Conservation (phyloP, 73 alveolate genomes). For the Paramecium tetraurelia region DNA sequence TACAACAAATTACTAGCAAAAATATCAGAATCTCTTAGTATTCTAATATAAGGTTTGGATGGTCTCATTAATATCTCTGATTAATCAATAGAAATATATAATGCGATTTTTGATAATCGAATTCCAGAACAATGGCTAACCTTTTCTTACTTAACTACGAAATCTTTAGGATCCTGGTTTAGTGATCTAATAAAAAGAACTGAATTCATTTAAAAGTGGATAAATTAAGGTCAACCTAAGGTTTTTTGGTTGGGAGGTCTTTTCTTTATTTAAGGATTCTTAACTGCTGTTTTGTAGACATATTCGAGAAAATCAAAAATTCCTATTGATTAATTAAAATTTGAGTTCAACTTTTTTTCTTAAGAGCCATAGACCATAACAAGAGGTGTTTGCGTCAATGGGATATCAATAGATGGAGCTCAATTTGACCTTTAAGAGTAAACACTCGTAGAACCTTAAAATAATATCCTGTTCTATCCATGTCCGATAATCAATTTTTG, state of each 20-base stretch:
- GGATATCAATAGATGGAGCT: conserved; percentile 30
- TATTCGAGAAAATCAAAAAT: conserved; percentile 79
- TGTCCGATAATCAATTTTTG: not conserved
- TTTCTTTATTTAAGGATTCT: conserved; percentile 80
- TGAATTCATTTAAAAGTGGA: conserved; percentile 80
- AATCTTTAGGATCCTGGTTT: conserved; percentile 82
- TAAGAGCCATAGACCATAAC: conserved; percentile 63
- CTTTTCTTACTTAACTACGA: conserved; percentile 76
- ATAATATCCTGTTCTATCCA: not conserved
- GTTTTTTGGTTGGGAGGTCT: conserved; percentile 84
- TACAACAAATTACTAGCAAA: conserved; percentile 67
- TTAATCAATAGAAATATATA: conserved; percentile 80
- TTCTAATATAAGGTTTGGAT: conserved; percentile 74
- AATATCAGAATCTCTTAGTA: conserved; percentile 65
- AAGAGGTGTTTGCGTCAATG: conserved; percentile 68
- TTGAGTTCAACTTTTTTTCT: conserved; percentile 72
- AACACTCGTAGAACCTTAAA: not conserved
- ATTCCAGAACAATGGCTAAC: conserved; percentile 80
- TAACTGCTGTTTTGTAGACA: conserved; percentile 83
- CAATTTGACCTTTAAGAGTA: not conserved
- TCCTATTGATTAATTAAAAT: conserved; percentile 79
- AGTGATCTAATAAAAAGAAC: conserved; percentile 79
- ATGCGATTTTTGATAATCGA: conserved; percentile 72
- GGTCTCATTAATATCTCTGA: conserved; percentile 80
- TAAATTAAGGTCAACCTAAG: conserved; percentile 79